Evolutionary conservation across 1,284 basidiomycete species (phyloP), one percentile per base, ranked within the genome.

Genomic region (Sanguinoderma infundibulare): DNA sequence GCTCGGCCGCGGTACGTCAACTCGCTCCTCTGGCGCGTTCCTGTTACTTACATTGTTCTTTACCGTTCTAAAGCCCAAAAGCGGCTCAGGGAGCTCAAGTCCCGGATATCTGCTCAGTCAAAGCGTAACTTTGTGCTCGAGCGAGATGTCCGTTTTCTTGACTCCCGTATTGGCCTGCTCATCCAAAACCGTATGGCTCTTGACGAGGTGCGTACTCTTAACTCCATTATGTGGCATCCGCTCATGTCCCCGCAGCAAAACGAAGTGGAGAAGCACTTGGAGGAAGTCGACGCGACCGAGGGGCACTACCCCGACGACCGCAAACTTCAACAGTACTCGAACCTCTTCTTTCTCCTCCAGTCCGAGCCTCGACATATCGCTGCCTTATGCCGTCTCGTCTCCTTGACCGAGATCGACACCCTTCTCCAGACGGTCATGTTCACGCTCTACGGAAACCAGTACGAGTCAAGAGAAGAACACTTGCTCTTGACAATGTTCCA

Each of bases 341-440:
- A 99, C 77, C 85, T 99, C 61, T 99, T 99, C 81, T 99, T 98
- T 84, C 87, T 99, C 53, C 88, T 99, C 36, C 98, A 99, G 74
- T 95, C 94, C 44, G 98, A 99, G 74, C 98, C 98, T 15, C 87
- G 96, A 55, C 98, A 99, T 77, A 92, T 98, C 69, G 98, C 98
- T 38, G 89, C 94, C 26, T 87, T 99, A 44, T 99, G 98, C 74
- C 91, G 98, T n/a, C 90, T 99, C 59, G 98, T 99, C 77, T 95
- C 91, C 68, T 79, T 99, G 42, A 89, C 93, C 49, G 97, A 99
- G 81, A 98, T 99, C 71, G 97, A 99, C 78, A 98, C 96, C 42
- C 90, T 99, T 57, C 87, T 99, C 26, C 98, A 99, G 77, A 99
- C 98, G 4, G 97, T 99, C 78, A 99, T 99, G 98, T 99, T 99